Percentiles rank a stretch among this genome's conserved stretches.
Evolutionary conservation across 345 rosid species (phyloP).

Genomic region (Gossypium sturtianum): DNA sequence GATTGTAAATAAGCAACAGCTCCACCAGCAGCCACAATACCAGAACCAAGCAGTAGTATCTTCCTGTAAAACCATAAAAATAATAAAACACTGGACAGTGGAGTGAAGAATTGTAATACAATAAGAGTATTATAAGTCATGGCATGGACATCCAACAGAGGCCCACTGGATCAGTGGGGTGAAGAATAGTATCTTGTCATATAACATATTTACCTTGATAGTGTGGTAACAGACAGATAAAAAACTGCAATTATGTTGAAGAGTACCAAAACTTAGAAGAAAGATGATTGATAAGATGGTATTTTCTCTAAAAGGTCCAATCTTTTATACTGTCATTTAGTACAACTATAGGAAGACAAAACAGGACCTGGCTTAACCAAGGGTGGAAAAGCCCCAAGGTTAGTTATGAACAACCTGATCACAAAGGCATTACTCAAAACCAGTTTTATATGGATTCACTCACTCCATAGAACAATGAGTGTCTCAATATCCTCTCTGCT

Average conservation of each 20-base stretch:
- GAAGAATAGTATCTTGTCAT: background rate
- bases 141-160: too few species aligned
- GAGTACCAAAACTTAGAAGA: background rate
- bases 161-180: too few species aligned
- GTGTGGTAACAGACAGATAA: background rate
- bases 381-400: background rate
- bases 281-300: too few species aligned
- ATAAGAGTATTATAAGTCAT: too few species aligned
- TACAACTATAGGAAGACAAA: background rate
- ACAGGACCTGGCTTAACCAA: background rate
- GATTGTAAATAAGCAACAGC: conserved; percentile 73
- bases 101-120: background rate
- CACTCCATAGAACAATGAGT: background rate
- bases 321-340: background rate
- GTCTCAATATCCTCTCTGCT: background rate
- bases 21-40: conserved; percentile 82
- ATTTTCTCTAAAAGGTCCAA: background rate
- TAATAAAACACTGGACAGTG: background rate
- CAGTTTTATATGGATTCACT: background rate
- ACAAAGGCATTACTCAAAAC: background rate
- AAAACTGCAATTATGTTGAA: background rate
- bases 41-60: conserved; percentile 67
- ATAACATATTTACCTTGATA: background rate
- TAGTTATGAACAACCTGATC: background rate
- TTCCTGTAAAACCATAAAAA: conserved; percentile 45